Evolutionary conservation across 306 rosid species (phyloP), one percentile per base, ranked within the genome.

Genomic region (Prinsepia uniflora): DNA sequence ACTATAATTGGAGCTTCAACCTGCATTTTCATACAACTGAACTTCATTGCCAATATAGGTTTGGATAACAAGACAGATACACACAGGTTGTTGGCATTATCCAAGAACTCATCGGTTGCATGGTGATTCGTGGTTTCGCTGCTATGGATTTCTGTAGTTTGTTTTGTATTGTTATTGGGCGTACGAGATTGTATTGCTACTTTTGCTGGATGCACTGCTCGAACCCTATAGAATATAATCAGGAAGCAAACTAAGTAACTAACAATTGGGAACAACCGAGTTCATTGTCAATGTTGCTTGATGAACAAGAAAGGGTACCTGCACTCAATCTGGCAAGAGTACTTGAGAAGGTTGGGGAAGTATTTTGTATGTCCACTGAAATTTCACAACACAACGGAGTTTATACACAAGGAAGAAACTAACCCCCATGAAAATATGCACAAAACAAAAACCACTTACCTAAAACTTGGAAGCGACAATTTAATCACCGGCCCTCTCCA

Each of bases 391-490:
- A 68, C 44, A 36, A 41, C 2, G 43, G 13, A 39, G 14, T 10
- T 81, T 61, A 6, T 65, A n/a, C n/a, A 15, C 30, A 55, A 64
- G 53, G 10, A 11, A 47, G 71, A 22, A 15, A 9, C 13, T 3
- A 7, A 5, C 18, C 6, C 5, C 5, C 3, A 54, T 4, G 39
- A 19, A 72, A 41, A 48, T 57, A 13, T 56, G 61, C 4, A 49
- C 6, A 44, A 10, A 53, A 13, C 43, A 73, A 7, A 72, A 40
- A 52, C 45, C 14, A 14, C 80, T 83, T 79, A 84, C 98, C 98
- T 93, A 75, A 83, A 94, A 79, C 96, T 90, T 76, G 97, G 97
- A 78, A 94, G 98, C 19, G 95, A 83, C 83, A 94, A 75, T 78
- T 68, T 89, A 79, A 91, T 83, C 36, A 76, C 72, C 57, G 96